A percentile compares a stretch with the other conserved stretches of the same genome.
Conservation (phyloP, 2,329 filamentous ascomycete genomes). For the Pseudogymnoascus destructans region DNA sequence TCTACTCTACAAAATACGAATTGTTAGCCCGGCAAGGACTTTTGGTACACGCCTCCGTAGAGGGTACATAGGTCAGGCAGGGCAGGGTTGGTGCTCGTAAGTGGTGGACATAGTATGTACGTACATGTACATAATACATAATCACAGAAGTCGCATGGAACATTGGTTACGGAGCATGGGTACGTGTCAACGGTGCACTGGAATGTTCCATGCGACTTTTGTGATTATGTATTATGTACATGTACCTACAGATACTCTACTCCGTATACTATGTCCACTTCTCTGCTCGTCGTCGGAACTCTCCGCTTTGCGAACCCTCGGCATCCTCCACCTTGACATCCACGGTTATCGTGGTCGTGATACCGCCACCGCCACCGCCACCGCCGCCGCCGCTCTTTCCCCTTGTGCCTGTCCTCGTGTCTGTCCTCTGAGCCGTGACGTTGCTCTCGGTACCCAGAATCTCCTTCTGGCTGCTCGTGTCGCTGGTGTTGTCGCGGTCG, state of each 20-base stretch:
- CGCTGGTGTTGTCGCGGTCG: slow-evolving; percentile 10
- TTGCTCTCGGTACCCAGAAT: neutral
- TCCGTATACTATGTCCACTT: neutral
- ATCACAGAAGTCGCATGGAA: no score
- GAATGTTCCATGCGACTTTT: neutral
- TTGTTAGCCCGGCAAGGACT: no score
- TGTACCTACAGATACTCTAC: neutral
- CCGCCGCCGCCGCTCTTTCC: neutral
- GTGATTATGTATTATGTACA: neutral
- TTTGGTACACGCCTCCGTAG: no score
- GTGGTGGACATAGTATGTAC: no score
- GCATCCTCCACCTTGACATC: neutral
- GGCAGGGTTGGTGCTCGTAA: no score
- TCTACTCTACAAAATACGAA: no score
- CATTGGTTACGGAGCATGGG: neutral
- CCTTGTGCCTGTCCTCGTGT: neutral
- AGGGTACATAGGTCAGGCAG: no score
- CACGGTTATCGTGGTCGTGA: neutral
- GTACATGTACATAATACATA: no score
- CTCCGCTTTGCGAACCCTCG: neutral
- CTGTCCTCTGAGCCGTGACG: neutral
- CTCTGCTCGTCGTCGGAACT: neutral
- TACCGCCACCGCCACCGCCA: neutral
- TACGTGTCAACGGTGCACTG: neutral
- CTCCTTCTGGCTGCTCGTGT: slow-evolving; percentile 10